Evolutionary conservation across 768 basidiomycete genomes (phyloP), one percentile per base, ranked within the genome.

Genomic region (Xerocomus potaroensis): DNA sequence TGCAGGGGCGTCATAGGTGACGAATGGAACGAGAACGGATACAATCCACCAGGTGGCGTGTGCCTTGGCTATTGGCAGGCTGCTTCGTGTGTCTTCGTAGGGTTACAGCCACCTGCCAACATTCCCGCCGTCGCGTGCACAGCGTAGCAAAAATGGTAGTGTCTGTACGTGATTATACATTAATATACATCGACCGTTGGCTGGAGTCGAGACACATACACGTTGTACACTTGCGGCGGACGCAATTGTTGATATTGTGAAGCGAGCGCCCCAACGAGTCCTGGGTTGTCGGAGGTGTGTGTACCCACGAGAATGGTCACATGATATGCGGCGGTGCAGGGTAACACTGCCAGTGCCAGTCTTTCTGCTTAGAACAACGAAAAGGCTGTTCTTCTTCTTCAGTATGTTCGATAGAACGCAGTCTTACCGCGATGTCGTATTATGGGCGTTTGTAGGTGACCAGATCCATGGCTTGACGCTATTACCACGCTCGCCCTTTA

Each of bases 61-160:
- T 55, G 3, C 50, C 51, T 50, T 61, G 59, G 56, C 53, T 0
- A 4, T 45, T 62, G 61, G 59, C 55, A 51, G 33, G 45, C 46
- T 47, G 49, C 54, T 54, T 50, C 59, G 30, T 58, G 59, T 7
- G 9, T 14, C 16, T 55, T 58, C 44, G 42, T 64, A 64, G 52
- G 52, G 18, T 43, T 35, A 62, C 56, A 52, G 61, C 61, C 61
- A 55, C n/a, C n/a, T n/a, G n/a, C n/a, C n/a, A n/a, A n/a, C 58
- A n/a, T 15, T 16, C 7, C 6, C 26, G 10, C 26, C 26, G 6
- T 27, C 26, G 7, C n/a, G 7, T 7, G 24, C 23, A 39, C 23
- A 26, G 23, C 38, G 2, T 27, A 24, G 18, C 7, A 23, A 37
- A 15, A 42, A 21, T 6, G 26, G 24, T 40, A 36, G 47, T 45